These are phyloP conservation scores for Colletotrichum tropicale DNA, from an alignment of 2,329 filamentous ascomycete species.

Conservation along the genomic window DNA sequence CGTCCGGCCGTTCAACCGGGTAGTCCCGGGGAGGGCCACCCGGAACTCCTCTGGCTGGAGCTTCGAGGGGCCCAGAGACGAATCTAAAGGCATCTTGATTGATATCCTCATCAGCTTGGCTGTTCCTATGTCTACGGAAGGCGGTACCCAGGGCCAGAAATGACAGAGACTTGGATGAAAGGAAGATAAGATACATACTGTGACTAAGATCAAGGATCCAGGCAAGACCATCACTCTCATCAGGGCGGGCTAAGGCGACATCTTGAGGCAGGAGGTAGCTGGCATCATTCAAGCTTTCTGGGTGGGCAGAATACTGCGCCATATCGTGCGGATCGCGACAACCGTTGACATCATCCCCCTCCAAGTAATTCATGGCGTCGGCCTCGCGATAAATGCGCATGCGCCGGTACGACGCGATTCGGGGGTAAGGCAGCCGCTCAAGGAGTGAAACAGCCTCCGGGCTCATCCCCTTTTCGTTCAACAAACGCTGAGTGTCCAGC, in stretches of 20 bases:
- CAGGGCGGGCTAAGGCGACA: neutral
- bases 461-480: neutral
- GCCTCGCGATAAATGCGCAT: neutral
- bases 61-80: neutral
- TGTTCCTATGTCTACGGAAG: neutral
- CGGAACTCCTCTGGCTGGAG: neutral
- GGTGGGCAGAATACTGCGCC: neutral
- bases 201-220: neutral
- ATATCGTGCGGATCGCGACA: constrained; percentile 5
- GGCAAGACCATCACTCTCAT: neutral
- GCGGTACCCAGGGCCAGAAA: neutral
- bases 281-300: neutral
- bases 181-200: neutral
- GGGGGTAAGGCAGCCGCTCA: constrained; percentile 5
- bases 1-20: neutral
- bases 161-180: neutral
- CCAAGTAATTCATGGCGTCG: neutral
- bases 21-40: neutral
- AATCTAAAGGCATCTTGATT: neutral
- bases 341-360: neutral
- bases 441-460: neutral
- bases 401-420: neutral
- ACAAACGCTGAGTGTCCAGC: neutral
- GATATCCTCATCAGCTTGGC: neutral
- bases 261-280: constrained; percentile 8